These are phyloP conservation scores for Termitomyces sp. DNA, from an alignment of 768 basidiomycete species.

Conservation along the genomic window DNA sequence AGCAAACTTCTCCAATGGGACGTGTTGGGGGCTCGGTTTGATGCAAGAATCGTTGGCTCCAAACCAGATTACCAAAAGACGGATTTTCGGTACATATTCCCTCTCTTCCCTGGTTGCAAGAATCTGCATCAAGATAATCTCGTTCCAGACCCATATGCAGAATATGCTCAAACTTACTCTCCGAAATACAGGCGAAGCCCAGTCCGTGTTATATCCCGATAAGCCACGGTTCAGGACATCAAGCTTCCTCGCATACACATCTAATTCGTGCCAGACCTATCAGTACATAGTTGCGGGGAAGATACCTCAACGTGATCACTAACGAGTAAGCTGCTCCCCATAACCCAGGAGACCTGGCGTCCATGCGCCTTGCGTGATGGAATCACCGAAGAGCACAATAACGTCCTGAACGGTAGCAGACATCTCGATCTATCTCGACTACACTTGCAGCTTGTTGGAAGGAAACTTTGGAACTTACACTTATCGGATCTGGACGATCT, in stretches of 20 bases:
- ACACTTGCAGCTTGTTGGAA: slow-evolving; percentile 4
- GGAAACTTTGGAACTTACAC: background rate
- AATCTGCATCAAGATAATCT: slow-evolving; percentile 34
- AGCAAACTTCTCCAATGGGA: slow-evolving; percentile 63
- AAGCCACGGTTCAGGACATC: slow-evolving; percentile 87
- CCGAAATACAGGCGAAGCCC: slow-evolving; percentile 78
- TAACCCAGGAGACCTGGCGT: slow-evolving; percentile 50
- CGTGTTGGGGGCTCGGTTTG: slow-evolving; percentile 64
- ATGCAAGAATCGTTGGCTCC: slow-evolving; percentile 87
- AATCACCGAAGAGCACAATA: slow-evolving; percentile 80
- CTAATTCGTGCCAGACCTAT: slow-evolving; percentile 29
- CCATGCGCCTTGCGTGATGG: slow-evolving; percentile 72
- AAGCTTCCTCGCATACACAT: slow-evolving; percentile 72
- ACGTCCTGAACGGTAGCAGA: slow-evolving; percentile 55
- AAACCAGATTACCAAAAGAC: slow-evolving; percentile 84
- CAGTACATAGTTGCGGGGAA: background rate
- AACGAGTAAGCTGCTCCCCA: slow-evolving; percentile 64
- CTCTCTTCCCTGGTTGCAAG: slow-evolving; percentile 52
- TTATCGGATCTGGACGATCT: background rate
- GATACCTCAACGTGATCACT: slow-evolving; percentile 18
- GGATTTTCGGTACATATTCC: slow-evolving; percentile 52
- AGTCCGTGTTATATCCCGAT: slow-evolving; percentile 83
- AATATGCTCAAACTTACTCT: slow-evolving; percentile 42
- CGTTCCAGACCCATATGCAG: background rate
- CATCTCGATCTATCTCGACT: slow-evolving; percentile 33